Evolutionary conservation across 2,329 filamentous ascomycete genomes (phyloP).

Genomic region (Geoglossum cookeanum): DNA sequence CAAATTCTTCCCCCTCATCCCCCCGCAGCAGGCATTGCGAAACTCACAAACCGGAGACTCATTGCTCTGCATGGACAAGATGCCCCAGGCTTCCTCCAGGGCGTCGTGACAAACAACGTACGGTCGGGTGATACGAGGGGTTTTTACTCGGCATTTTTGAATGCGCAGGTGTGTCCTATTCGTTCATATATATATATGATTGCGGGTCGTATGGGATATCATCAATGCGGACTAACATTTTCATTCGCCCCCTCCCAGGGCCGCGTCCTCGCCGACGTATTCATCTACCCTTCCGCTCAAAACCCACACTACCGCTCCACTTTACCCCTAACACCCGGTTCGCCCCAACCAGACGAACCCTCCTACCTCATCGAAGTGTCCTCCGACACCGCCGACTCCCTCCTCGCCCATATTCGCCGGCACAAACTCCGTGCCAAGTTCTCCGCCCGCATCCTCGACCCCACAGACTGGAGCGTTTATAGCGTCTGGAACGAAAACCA

Average conservation of each 20-base stretch:
- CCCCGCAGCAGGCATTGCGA: conserved; percentile 30
- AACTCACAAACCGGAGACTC: conserved; percentile 54
- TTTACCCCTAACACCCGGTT: conserved; percentile 7
- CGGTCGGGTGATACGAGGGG: conserved; percentile 29
- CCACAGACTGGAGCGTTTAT: conserved; percentile 50
- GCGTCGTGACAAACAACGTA: conserved; percentile 61
- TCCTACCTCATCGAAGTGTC: conserved; percentile 73
- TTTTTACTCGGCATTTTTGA: conserved; percentile 72
- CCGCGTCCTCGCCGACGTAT: conserved; percentile 71
- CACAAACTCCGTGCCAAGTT: conserved; percentile 78
- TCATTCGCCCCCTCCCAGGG: conserved; percentile 26
- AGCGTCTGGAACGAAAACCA: conserved; percentile 45
- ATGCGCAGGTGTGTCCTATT: conserved; percentile 32
- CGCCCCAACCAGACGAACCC: conserved; percentile 18
- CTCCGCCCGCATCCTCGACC: conserved; percentile 42
- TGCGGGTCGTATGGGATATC: background rate
- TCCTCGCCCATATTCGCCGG: conserved; percentile 58
- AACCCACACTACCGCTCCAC: conserved; percentile 8
- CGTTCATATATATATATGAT: background rate
- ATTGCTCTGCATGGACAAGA: conserved; percentile 65
- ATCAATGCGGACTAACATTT: background rate
- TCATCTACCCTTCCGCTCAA: conserved; percentile 51
- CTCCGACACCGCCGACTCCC: conserved; percentile 36
- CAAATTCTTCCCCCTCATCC: conserved; percentile 19
- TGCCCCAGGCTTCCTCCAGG: conserved; percentile 69